These are phyloP conservation scores for Phytophthora cactorum DNA, from an alignment of 352 stramenopile species.

Conservation along the genomic window DNA sequence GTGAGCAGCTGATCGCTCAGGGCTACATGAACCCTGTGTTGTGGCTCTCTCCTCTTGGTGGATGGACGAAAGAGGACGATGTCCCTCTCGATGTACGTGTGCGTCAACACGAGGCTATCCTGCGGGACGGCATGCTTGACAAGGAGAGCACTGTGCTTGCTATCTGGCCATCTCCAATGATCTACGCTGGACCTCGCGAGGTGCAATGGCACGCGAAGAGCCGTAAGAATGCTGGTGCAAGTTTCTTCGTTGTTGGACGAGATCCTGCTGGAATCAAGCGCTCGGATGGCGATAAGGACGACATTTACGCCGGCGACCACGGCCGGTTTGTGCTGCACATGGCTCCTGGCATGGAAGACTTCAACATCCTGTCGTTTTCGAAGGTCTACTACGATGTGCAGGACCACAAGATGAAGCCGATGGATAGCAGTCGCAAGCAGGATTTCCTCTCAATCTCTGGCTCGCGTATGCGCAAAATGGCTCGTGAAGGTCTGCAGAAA, in stretches of 20 bases:
- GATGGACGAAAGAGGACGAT: constrained; percentile 99
- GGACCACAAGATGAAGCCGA: constrained; percentile 98
- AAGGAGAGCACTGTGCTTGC: constrained; percentile 97
- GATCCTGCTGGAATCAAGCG: constrained; percentile 98
- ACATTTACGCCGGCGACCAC: constrained; percentile 97
- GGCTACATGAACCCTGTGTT: constrained; percentile 97
- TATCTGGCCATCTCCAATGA: constrained; percentile 99
- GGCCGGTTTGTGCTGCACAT: constrained; percentile 97
- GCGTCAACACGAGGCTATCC: constrained; percentile 95
- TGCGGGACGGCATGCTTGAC: constrained; percentile 95
- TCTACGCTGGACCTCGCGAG: constrained; percentile 98
- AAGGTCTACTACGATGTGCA: constrained; percentile 98
- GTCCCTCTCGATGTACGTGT: constrained; percentile 98
- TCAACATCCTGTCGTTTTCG: constrained; percentile 95
- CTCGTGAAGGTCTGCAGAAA: constrained; percentile 93
- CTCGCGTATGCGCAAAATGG: constrained; percentile 97
- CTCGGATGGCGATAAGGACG: constrained; percentile 93
- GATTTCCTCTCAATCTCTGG: constrained; percentile 99
- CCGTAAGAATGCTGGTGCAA: constrained; percentile 95
- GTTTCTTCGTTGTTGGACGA: constrained; percentile 97
- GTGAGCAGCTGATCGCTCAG: constrained; percentile 92
- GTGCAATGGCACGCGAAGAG: constrained; percentile 99
- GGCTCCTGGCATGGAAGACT: constrained; percentile 94
- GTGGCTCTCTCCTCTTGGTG: constrained; percentile 97
- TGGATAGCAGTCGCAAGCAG: constrained; percentile 90